A percentile compares a stretch with the other conserved stretches of the same genome.
These are phyloP conservation scores for Hymenoscyphus albidus DNA, from an alignment of 2,329 filamentous ascomycete species.

Conservation along the genomic window DNA sequence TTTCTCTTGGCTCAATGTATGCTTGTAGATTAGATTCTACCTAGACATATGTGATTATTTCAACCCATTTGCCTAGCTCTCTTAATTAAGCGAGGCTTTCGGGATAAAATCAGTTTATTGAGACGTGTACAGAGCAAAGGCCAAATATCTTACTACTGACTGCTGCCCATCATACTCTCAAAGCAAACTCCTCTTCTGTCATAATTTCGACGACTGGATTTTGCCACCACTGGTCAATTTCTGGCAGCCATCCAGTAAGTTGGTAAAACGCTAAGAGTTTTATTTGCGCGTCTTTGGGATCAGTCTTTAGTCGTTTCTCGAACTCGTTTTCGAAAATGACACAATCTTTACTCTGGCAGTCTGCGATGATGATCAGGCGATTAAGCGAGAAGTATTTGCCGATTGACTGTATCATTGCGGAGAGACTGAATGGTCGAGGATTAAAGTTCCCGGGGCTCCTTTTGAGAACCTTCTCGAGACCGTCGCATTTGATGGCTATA, in stretches of 20 bases:
- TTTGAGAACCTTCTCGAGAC: too few relatives aligned
- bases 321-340: background rate
- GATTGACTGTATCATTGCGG: too few relatives aligned
- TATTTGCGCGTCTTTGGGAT: background rate
- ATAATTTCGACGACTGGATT: background rate
- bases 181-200: background rate
- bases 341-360: background rate
- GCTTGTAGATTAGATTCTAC: background rate
- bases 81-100: too few relatives aligned
- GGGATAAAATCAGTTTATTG: too few relatives aligned
- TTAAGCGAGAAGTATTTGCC: background rate
- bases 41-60: too few relatives aligned
- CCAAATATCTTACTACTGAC: too few relatives aligned
- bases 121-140: too few relatives aligned
- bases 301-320: background rate
- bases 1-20: background rate
- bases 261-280: background rate
- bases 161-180: background rate
- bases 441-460: too few relatives aligned
- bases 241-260: background rate
- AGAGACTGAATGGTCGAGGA: too few relatives aligned
- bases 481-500: background rate
- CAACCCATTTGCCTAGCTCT: too few relatives aligned
- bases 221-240: background rate
- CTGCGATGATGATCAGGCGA: background rate